These are phyloP conservation scores for Curvularia verruculosa DNA, from an alignment of 2,329 filamentous ascomycete species.

Conservation along the genomic window DNA sequence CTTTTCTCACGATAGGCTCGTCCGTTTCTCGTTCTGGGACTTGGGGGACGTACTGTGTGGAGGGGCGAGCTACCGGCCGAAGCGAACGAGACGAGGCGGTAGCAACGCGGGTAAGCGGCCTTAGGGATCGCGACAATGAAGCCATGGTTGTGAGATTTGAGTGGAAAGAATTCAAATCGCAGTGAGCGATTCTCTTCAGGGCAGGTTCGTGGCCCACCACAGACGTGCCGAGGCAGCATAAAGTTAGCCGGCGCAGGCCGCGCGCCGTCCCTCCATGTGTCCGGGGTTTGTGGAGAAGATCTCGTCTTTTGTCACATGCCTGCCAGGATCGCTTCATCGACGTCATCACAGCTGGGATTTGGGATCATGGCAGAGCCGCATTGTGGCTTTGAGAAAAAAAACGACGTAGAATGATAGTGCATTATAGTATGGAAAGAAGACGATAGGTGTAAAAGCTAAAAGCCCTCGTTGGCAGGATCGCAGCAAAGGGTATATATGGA, in stretches of 20 bases:
- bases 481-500: conserved; percentile 24
- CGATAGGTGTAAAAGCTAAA: conserved; percentile 1
- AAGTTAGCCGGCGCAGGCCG: conserved; percentile 18
- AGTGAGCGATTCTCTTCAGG: background rate
- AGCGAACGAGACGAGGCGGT: conserved; percentile 34
- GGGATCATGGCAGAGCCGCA: conserved; percentile 1
- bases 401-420: conserved; percentile 8
- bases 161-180: background rate
- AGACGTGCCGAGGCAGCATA: conserved; percentile 15
- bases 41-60: conserved; percentile 38
- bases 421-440: background rate
- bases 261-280: conserved; percentile 1
- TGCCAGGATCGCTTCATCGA: background rate
- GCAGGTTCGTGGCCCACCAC: conserved; percentile 2
- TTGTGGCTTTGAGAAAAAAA: background rate
- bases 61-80: conserved; percentile 37
- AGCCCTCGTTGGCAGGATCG: conserved; percentile 9
- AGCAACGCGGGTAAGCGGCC: conserved; percentile 41
- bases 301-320: conserved; percentile 11
- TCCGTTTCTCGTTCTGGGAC: background rate
- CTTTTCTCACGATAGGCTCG: conserved; percentile 6
- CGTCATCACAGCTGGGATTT: background rate
- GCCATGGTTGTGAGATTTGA: conserved; percentile 30
- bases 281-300: conserved; percentile 13
- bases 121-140: conserved; percentile 39